Percentiles rank a stretch among this genome's conserved stretches.
Conservation (phyloP, 1,284 basidiomycete genomes). For the Anthracocystis panici-leucophaei region DNA sequence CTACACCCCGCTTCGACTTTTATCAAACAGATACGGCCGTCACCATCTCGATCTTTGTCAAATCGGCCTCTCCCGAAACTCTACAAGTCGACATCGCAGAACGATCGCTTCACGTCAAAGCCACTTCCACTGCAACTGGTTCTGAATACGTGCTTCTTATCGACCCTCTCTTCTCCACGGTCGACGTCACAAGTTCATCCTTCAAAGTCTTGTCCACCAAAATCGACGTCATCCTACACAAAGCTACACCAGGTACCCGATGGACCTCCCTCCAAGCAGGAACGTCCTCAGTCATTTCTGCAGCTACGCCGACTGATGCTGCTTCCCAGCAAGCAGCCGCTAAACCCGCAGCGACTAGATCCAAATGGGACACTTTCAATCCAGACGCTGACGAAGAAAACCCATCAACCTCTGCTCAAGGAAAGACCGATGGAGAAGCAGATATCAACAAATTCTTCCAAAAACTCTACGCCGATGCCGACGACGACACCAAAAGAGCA, state of each 20-base stretch:
- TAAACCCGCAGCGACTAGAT: conserved; percentile 23
- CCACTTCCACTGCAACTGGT: conserved; percentile 24
- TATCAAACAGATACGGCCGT: conserved; percentile 67
- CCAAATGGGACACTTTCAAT: conserved; percentile 65
- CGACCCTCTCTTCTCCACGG: conserved; percentile 42
- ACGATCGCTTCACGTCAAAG: conserved; percentile 29
- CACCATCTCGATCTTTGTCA: conserved; percentile 62
- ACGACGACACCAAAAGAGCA: conserved; percentile 64
- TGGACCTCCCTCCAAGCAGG: conserved; percentile 45
- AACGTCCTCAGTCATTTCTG: conserved; percentile 4
- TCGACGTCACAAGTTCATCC: conserved; percentile 35
- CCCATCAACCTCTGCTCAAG: conserved; percentile 14
- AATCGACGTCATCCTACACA: conserved; percentile 60
- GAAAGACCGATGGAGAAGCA: conserved; percentile 27
- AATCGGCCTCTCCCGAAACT: conserved; percentile 45
- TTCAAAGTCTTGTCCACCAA: conserved; percentile 58
- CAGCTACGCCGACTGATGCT: conserved; percentile 22
- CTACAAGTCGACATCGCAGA: conserved; percentile 39
- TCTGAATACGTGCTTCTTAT: conserved; percentile 35
- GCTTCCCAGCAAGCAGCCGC: conserved; percentile 10
- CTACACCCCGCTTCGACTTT: conserved; percentile 63
- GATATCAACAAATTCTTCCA: conserved; percentile 67
- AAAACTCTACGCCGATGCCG: conserved; percentile 65
- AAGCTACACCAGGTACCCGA: conserved; percentile 36
- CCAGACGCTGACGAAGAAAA: conserved; percentile 46